These are phyloP conservation scores for Hanseniaspora thailandica DNA, from an alignment of 805 yeast genomes.

Conservation along the genomic window DNA sequence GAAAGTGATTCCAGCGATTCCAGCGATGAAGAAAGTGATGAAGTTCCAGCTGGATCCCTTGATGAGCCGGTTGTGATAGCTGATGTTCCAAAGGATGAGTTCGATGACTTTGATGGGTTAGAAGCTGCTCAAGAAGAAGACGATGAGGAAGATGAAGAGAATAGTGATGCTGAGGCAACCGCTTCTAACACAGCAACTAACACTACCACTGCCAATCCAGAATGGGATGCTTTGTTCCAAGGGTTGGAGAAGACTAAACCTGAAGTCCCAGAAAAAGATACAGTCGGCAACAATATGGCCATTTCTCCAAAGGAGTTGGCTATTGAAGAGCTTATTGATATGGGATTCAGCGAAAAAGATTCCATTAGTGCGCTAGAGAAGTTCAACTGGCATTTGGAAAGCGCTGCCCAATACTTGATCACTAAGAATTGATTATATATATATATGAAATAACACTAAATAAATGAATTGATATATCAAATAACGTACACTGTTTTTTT, in stretches of 20 bases:
- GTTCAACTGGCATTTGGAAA: conserved; percentile 64
- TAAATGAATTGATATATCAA: neutral
- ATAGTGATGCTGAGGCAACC: conserved; percentile 19
- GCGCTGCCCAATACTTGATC: conserved; percentile 68
- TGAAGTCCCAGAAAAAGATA: conserved; percentile 16
- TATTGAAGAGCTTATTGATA: conserved; percentile 67
- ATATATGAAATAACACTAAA: neutral
- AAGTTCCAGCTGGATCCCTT: conserved; percentile 24
- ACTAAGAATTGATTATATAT: neutral
- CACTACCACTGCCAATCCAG: no score
- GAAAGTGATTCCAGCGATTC: conserved; percentile 43
- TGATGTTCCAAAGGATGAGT: conserved; percentile 17
- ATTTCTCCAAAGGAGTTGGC: conserved; percentile 44
- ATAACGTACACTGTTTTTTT: neutral
- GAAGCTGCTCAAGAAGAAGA: conserved; percentile 15
- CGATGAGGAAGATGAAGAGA: conserved; percentile 18
- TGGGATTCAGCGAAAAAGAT: conserved; percentile 69
- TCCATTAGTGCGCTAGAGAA: conserved; percentile 57
- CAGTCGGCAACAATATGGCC: conserved; percentile 24
- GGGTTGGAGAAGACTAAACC: conserved; percentile 50
- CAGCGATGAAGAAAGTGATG: conserved; percentile 32
- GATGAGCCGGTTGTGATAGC: conserved; percentile 18
- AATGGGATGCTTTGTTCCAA: conserved; percentile 90
- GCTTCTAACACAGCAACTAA: neutral
- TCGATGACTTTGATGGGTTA: conserved; percentile 10